A percentile compares a stretch with the other conserved stretches of the same genome.
phyloP scores from a whole-genome alignment of 345 rosid genomes.

The Linum tenue region DNA sequence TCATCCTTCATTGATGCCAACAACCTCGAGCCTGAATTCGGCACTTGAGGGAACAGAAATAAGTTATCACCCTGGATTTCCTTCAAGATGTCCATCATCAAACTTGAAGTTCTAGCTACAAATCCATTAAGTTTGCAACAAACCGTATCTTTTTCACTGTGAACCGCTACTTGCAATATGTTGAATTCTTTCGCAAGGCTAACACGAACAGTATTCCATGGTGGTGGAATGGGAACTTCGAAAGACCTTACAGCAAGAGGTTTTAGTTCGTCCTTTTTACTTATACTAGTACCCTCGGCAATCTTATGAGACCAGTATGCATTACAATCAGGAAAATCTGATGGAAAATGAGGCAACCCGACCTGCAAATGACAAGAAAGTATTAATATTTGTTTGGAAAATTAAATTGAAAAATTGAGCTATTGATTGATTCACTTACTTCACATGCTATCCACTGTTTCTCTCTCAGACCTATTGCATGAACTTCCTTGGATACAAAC shows the following conservation, averaged over 20 bases:
- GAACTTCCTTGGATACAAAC: constrained; percentile 61
- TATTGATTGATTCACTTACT: constrained; percentile 28
- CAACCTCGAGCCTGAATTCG: constrained; percentile 19
- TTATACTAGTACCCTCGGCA: constrained; percentile 40
- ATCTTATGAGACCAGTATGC: constrained; percentile 49
- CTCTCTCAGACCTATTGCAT: constrained; percentile 75
- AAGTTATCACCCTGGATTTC: constrained; percentile 27
- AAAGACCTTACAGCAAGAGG: constrained; percentile 55
- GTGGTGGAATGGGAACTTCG: constrained; percentile 56
- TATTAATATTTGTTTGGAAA: constrained; percentile 1
- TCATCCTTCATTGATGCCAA: constrained; percentile 27
- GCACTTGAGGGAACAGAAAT: constrained; percentile 37
- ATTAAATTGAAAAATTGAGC: neutral
- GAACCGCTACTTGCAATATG: constrained; percentile 9
- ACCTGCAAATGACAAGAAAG: constrained; percentile 33
- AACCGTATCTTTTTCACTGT: constrained; percentile 16
- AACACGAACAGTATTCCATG: constrained; percentile 50
- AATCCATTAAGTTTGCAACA: constrained; percentile 30
- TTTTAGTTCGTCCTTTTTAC: constrained; percentile 32
- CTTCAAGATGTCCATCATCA: constrained; percentile 32
- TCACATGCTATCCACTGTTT: constrained; percentile 77
- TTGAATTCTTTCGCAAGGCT: constrained; percentile 22
- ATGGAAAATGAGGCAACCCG: constrained; percentile 68
- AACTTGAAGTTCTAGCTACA: constrained; percentile 52
- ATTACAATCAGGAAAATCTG: constrained; percentile 74